Evolutionary conservation across 208 protist species (phyloP).

Genomic region (Strigomonas culicis): DNA sequence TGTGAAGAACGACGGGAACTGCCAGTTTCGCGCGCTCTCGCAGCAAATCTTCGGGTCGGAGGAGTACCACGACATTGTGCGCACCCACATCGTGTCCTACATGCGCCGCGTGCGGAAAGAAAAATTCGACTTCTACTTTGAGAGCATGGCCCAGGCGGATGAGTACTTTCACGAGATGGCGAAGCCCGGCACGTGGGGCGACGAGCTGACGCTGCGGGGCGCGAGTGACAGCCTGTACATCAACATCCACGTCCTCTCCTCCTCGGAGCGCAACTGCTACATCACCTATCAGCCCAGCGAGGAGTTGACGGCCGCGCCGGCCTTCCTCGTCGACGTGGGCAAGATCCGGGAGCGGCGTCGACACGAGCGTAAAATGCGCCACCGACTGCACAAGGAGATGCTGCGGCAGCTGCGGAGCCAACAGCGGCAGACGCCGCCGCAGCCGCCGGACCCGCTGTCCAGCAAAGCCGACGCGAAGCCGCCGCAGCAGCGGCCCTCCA

Average conservation of each 20-base stretch:
- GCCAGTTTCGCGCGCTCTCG: slow-evolving; percentile 83
- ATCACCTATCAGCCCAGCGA: slow-evolving; percentile 69
- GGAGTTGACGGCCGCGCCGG: slow-evolving; percentile 48
- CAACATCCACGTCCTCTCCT: slow-evolving; percentile 85
- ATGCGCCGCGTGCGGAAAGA: slow-evolving; percentile 64
- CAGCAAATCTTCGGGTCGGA: slow-evolving; percentile 84
- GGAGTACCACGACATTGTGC: slow-evolving; percentile 77
- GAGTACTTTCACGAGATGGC: slow-evolving; percentile 58
- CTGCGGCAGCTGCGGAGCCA: not conserved
- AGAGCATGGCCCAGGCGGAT: slow-evolving; percentile 50
- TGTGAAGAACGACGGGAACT: slow-evolving; percentile 86
- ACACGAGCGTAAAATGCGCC: slow-evolving; percentile 16
- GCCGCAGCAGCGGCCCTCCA: not conserved
- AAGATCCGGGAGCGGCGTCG: slow-evolving; percentile 27
- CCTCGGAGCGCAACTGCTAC: slow-evolving; percentile 74
- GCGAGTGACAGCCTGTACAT: slow-evolving; percentile 81
- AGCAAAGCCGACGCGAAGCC: not conserved
- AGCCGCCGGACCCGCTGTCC: too few relatives aligned
- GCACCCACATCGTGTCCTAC: slow-evolving; percentile 73
- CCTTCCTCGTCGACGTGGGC: slow-evolving; percentile 73
- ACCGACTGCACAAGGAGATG: slow-evolving; percentile 11
- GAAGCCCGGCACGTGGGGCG: slow-evolving; percentile 68
- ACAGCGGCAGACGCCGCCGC: slow-evolving; percentile 13
- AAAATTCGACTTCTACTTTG: slow-evolving; percentile 82
- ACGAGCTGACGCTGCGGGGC: slow-evolving; percentile 82